A percentile compares a stretch with the other conserved stretches of the same genome.
Conservation (phyloP, 768 basidiomycete species). For the Auriscalpium vulgare region DNA sequence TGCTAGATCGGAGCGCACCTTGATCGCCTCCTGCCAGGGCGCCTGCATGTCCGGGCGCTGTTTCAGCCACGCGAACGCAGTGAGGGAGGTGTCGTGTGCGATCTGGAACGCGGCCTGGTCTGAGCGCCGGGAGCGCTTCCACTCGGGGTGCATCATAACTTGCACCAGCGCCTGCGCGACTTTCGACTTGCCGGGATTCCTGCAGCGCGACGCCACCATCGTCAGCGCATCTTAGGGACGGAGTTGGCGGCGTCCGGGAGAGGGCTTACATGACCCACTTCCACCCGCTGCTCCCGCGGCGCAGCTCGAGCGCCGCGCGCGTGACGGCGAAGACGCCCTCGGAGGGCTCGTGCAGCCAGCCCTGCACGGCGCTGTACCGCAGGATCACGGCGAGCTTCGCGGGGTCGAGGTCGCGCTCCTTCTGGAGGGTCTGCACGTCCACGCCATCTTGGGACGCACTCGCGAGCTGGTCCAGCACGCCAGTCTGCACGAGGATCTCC, state of each 20-base stretch:
- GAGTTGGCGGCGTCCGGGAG: not conserved
- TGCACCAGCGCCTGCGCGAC: slow-evolving; percentile 4
- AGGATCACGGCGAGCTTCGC: slow-evolving; percentile 12
- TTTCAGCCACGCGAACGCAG: slow-evolving; percentile 10
- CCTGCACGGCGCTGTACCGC: slow-evolving; percentile 11
- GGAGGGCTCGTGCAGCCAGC: slow-evolving; percentile 16
- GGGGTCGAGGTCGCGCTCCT: slow-evolving; percentile 10
- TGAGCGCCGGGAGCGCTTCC: slow-evolving; percentile 10
- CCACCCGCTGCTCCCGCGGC: slow-evolving; percentile 9
- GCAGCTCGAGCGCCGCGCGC: slow-evolving; percentile 12
- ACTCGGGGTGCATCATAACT: slow-evolving; percentile 11
- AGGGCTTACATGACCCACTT: slow-evolving; percentile 8
- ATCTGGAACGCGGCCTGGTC: slow-evolving; percentile 9
- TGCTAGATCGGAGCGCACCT: not conserved
- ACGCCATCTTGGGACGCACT: slow-evolving; percentile 2
- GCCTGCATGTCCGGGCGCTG: not conserved
- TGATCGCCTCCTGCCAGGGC: not conserved
- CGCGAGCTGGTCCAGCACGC: slow-evolving; percentile 12
- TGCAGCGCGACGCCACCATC: not conserved
- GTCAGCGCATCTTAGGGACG: not conserved
- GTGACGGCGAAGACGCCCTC: slow-evolving; percentile 15
- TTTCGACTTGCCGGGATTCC: slow-evolving; percentile 10
- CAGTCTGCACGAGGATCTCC: slow-evolving; percentile 12
- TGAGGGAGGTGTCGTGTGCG: slow-evolving; percentile 3
- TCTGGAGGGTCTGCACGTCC: slow-evolving; percentile 6